Conservation (phyloP, 345 rosid genomes). For the Brassica cretica region DNA sequence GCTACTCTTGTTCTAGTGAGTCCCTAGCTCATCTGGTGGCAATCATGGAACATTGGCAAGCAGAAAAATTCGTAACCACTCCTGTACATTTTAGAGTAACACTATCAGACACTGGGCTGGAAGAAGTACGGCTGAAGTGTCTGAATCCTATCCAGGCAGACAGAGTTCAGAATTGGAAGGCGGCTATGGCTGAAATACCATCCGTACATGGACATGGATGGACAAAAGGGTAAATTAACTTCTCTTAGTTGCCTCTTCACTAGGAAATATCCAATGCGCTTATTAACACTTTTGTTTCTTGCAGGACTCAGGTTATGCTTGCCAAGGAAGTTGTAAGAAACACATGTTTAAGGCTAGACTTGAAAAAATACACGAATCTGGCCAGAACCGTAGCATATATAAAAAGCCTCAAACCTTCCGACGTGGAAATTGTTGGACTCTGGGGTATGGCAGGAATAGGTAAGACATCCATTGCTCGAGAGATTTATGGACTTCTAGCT, state of each 20-base stretch:
- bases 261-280: too few species aligned
- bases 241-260: too few species aligned
- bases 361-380: not conserved
- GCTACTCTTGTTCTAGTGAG: not conserved
- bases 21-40: conserved; percentile 15
- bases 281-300: not conserved
- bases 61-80: not conserved
- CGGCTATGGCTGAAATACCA: not conserved
- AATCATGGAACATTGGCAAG: conserved; percentile 13
- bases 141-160: not conserved
- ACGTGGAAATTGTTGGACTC: not conserved
- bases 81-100: conserved; percentile 22
- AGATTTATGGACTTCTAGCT: not conserved
- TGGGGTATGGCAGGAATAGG: conserved; percentile 34
- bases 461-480: conserved; percentile 31
- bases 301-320: not conserved
- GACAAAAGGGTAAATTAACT: too few species aligned
- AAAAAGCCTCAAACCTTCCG: not conserved
- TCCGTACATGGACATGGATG: not conserved
- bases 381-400: not conserved
- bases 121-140: conserved; percentile 4
- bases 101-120: conserved; percentile 16
- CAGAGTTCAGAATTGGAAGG: conserved; percentile 20
- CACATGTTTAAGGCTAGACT: not conserved
- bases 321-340: conserved; percentile 17